Evolutionary conservation across 1,284 basidiomycete genomes (phyloP).

Genomic region (Ustilago nuda): DNA sequence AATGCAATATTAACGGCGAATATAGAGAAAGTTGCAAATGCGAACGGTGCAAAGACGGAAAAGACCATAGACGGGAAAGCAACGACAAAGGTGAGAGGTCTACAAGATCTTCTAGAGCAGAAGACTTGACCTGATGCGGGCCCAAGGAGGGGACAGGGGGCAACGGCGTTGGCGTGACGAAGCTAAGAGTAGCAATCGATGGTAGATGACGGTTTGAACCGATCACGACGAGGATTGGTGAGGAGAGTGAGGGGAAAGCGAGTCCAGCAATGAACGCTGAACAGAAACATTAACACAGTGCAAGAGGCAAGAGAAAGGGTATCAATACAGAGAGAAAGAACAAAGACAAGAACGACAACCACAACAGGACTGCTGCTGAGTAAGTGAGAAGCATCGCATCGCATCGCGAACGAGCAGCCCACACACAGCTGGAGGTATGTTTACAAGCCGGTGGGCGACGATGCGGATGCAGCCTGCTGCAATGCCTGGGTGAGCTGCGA

Average conservation of each 20-base stretch:
- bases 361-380: slow-evolving; percentile 9
- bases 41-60: slow-evolving; percentile 36
- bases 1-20: slow-evolving; percentile 41
- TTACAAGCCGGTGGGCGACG: slow-evolving; percentile 33
- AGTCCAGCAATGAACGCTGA: slow-evolving; percentile 19
- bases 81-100: slow-evolving; percentile 8
- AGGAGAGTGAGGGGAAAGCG: slow-evolving; percentile 12
- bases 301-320: slow-evolving; percentile 18
- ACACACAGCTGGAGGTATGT: slow-evolving; percentile 1
- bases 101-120: neutral
- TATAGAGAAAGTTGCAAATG: slow-evolving; percentile 34
- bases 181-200: slow-evolving; percentile 35
- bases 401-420: slow-evolving; percentile 6
- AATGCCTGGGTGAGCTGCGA: slow-evolving; percentile 44
- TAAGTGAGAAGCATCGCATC: slow-evolving; percentile 1
- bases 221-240: neutral
- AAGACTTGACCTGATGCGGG: neutral
- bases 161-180: slow-evolving; percentile 6
- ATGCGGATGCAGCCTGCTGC: slow-evolving; percentile 21
- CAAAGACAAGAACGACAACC: slow-evolving; percentile 10
- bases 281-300: slow-evolving; percentile 46
- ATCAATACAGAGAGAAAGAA: slow-evolving; percentile 37
- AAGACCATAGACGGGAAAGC: slow-evolving; percentile 33
- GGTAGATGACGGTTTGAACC: slow-evolving; percentile 22
- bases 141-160: neutral